These are phyloP conservation scores for Vanilla planifolia DNA, from an alignment of 106 monocot genomes.

Conservation along the genomic window DNA sequence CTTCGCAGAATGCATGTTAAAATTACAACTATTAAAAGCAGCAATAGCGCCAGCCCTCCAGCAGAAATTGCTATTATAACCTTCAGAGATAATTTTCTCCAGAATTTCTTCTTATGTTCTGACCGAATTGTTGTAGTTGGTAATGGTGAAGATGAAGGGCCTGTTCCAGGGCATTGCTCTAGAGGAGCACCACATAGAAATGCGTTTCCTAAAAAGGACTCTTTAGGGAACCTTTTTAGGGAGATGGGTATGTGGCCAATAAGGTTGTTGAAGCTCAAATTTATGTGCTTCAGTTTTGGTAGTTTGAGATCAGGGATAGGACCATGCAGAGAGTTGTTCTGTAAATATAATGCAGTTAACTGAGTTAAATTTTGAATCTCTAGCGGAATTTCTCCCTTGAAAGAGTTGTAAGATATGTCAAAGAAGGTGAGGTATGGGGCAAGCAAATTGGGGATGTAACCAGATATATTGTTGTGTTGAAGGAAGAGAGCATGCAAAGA, in stretches of 20 bases:
- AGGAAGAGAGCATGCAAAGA: slow-evolving; percentile 70
- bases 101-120: slow-evolving; percentile 19
- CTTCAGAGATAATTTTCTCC: slow-evolving; percentile 40
- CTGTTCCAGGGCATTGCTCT: slow-evolving; percentile 23
- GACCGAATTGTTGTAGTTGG: slow-evolving; percentile 10
- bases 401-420: slow-evolving; percentile 82
- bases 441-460: slow-evolving; percentile 43
- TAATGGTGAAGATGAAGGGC: slow-evolving; percentile 46
- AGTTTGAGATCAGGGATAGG: slow-evolving; percentile 55
- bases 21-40: slow-evolving; percentile 34
- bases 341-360: slow-evolving; percentile 35
- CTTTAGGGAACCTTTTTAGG: slow-evolving; percentile 39
- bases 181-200: slow-evolving; percentile 71
- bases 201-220: slow-evolving; percentile 72
- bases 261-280: slow-evolving; percentile 73
- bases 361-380: slow-evolving; percentile 33
- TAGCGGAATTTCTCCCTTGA: slow-evolving; percentile 36
- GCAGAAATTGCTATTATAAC: slow-evolving; percentile 62
- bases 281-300: slow-evolving; percentile 46
- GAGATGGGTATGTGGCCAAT: slow-evolving; percentile 46
- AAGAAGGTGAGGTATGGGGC: slow-evolving; percentile 47
- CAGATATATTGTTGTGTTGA: slow-evolving; percentile 81
- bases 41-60: slow-evolving; percentile 43
- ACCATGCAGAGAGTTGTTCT: slow-evolving; percentile 76
- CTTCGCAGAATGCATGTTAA: slow-evolving; percentile 49